phyloP scores from a whole-genome alignment of 208 protist genomes.

The Acanthamoeba culbertsoni region DNA sequence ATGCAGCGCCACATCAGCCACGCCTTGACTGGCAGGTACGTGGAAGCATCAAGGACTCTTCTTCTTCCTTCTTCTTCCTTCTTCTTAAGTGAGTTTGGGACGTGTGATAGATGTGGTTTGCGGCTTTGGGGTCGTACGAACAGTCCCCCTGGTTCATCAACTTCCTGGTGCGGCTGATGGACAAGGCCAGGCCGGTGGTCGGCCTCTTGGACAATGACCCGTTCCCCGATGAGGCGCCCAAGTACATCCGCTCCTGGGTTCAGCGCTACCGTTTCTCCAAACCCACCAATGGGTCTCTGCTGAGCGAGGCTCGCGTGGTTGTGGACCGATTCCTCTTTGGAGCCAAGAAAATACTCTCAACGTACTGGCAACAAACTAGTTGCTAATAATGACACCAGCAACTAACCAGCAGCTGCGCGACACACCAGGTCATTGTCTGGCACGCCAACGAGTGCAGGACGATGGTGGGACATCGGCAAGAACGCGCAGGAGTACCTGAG shows the following conservation, averaged over 20 bases:
- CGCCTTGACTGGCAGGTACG: conserved; percentile 65
- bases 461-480: neutral
- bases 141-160: conserved; percentile 57
- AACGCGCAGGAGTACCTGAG: neutral
- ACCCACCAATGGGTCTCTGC: neutral
- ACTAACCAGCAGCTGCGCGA: too few species aligned
- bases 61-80: too few species aligned
- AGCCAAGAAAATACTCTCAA: neutral
- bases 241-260: neutral
- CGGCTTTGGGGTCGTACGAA: neutral
- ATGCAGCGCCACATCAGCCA: conserved; percentile 61
- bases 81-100: neutral
- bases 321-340: neutral
- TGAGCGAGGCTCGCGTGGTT: neutral
- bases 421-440: neutral
- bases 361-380: neutral
- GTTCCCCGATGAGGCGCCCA: conserved; percentile 53
- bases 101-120: conserved; percentile 67
- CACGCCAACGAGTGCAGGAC: neutral
- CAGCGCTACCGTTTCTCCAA: conserved; percentile 58
- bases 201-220: conserved; percentile 58
- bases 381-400: too few species aligned
- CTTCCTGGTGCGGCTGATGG: conserved; percentile 51
- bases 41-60: too few species aligned
- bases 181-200: conserved; percentile 57